phyloP scores from a whole-genome alignment of 306 rosid species.

The Canavalia ensiformis region DNA sequence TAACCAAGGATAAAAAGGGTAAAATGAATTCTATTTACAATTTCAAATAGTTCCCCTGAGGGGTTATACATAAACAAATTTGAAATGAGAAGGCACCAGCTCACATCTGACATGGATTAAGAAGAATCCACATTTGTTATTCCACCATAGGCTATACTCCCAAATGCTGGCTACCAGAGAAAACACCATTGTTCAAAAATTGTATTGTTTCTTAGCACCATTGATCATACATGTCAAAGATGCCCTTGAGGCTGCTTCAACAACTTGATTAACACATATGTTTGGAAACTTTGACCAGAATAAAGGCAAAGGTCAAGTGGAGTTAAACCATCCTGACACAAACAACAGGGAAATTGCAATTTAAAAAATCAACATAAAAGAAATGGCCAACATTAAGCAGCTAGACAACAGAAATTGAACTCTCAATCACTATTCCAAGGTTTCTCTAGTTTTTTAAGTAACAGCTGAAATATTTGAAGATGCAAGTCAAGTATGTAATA shows the following conservation, averaged over 20 bases:
- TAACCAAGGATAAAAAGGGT: neutral
- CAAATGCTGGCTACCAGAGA: neutral
- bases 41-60: neutral
- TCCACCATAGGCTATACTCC: neutral
- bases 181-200: neutral
- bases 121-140: neutral
- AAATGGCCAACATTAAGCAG: slow-evolving; percentile 24
- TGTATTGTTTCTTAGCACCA: slow-evolving; percentile 2
- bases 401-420: slow-evolving; percentile 23
- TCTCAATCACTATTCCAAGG: neutral
- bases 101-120: neutral
- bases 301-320: slow-evolving; percentile 88
- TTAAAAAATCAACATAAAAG: neutral
- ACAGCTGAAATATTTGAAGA: neutral
- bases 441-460: neutral
- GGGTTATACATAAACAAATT: neutral
- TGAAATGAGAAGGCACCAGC: neutral
- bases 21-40: neutral
- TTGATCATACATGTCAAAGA: slow-evolving; percentile 11
- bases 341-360: slow-evolving; percentile 21
- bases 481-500: neutral
- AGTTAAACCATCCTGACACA: slow-evolving; percentile 80
- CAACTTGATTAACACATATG: slow-evolving; percentile 79
- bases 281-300: slow-evolving; percentile 71
- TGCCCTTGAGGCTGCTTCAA: slow-evolving; percentile 71